These are phyloP conservation scores for Cyclanthera cordifolia DNA, from an alignment of 306 rosid genomes.

Conservation along the genomic window DNA sequence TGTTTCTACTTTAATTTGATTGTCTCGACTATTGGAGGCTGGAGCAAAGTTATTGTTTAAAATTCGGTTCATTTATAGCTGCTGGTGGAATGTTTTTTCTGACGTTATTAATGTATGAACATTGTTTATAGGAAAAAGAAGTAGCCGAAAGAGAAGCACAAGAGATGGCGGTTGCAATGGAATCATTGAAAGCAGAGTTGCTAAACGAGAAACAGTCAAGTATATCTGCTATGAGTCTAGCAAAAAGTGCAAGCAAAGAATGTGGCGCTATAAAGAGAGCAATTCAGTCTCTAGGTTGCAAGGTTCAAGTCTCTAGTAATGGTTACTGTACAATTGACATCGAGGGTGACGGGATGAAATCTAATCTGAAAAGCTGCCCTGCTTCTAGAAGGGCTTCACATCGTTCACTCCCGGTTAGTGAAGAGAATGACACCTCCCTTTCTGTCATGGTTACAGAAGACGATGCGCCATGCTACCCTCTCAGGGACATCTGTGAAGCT, in stretches of 20 bases:
- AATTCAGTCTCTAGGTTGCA: slow-evolving; percentile 41
- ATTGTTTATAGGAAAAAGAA: slow-evolving; percentile 57
- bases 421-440: slow-evolving; percentile 37
- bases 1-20: background rate
- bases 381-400: slow-evolving; percentile 33
- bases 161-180: slow-evolving; percentile 44
- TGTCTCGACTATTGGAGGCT: too few species aligned
- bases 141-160: slow-evolving; percentile 60
- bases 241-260: slow-evolving; percentile 56
- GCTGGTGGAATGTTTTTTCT: background rate
- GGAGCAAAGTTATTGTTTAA: background rate
- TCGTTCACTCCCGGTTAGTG: slow-evolving; percentile 24
- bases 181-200: slow-evolving; percentile 52
- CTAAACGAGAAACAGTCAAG: slow-evolving; percentile 47
- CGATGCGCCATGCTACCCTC: slow-evolving; percentile 21
- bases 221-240: slow-evolving; percentile 44
- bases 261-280: slow-evolving; percentile 71
- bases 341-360: slow-evolving; percentile 38
- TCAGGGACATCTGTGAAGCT: slow-evolving; percentile 51
- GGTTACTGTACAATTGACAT: slow-evolving; percentile 65
- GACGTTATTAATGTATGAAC: background rate
- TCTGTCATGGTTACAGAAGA: slow-evolving; percentile 37
- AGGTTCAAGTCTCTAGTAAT: background rate
- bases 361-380: slow-evolving; percentile 24
- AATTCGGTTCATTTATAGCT: background rate